phyloP scores from a whole-genome alignment of 495 filamentous ascomycete species.

The Aspergillus ostianus region DNA sequence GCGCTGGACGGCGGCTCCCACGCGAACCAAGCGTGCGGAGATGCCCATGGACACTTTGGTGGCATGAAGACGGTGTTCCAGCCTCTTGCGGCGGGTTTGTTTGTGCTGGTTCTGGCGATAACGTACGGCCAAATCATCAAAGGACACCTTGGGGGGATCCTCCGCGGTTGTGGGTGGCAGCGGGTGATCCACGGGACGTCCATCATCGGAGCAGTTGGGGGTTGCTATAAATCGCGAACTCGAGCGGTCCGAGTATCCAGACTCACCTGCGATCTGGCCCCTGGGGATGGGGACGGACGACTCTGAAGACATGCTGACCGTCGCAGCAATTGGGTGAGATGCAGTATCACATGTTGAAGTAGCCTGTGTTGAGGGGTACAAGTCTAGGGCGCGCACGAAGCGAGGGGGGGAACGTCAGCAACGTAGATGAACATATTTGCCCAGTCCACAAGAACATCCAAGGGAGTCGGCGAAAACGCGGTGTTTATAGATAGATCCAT shows the following conservation, averaged over 20 bases:
- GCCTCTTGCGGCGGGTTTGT: constrained; percentile 37
- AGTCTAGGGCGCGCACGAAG: constrained; percentile 23
- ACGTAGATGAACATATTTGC: background rate
- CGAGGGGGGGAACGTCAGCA: background rate
- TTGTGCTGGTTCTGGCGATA: constrained; percentile 46
- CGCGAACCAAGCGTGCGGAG: constrained; percentile 74
- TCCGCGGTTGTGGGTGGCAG: constrained; percentile 17
- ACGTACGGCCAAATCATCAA: constrained; percentile 43
- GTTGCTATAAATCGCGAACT: constrained; percentile 32
- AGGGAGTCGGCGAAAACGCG: background rate
- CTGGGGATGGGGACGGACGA: constrained; percentile 13
- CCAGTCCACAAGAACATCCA: background rate
- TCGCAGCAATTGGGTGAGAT: constrained; percentile 10
- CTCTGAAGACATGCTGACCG: constrained; percentile 24
- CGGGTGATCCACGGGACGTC: constrained; percentile 15
- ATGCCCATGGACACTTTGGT: constrained; percentile 68
- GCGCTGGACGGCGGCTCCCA: constrained; percentile 73
- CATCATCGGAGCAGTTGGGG: constrained; percentile 21
- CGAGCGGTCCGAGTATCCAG: constrained; percentile 39
- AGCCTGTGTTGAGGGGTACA: constrained; percentile 22
- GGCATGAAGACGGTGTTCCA: constrained; percentile 43
- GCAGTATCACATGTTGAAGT: background rate
- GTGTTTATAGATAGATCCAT: background rate
- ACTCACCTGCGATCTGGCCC: constrained; percentile 37
- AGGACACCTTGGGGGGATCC: constrained; percentile 34